Evolutionary conservation across 352 stramenopile species (phyloP), one percentile per base, ranked within the genome.

Genomic region (Phytophthora pinifolia): DNA sequence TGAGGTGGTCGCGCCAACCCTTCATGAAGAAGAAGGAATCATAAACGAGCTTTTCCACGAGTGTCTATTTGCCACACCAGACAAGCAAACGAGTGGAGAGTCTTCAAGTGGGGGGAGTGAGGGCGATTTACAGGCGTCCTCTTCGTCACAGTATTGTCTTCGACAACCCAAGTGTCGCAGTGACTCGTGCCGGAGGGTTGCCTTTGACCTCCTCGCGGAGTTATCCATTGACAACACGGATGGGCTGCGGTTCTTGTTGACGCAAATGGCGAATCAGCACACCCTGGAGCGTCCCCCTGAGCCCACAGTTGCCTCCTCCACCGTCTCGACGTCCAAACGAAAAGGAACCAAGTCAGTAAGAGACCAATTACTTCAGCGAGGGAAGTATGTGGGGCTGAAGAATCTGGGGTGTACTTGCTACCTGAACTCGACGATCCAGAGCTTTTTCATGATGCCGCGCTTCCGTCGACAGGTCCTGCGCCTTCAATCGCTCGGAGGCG

Each of bases 331-430:
- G 4, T 77, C 76, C 1, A 89, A 87, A 37, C 74, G 78, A 12
- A 90, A 86, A 36, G 54, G 51, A 12, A 52, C 51, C 15, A 87
- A 86, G 25, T 34, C 59, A 8, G 50, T 64, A 9, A 83, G 78
- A 51, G 70, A 77, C 14, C 61, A 79, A 32, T 39, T 72, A 13
- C 47, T 86, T 17, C 72, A 88, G 46, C 78, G 82, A 7, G 79
- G 70, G 30, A 92, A 92, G 54, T 95, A 96, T 44, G 82, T 97
- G 31, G 96, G 96, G 12, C 61, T 98, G 25, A 96, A 97, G 52
- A 98, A 98, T 50, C 69, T 98, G 30, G 92, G 94, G 1, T 98
- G 88, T 52, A 98, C 96, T 6, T 98, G 96, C 74, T 98, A 98
- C 56, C 61, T 98, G 63, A 98, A 98, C 67, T 95, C 81, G 18